Percentiles rank a stretch among this genome's conserved stretches.
Evolutionary conservation across 495 filamentous ascomycete genomes (phyloP).

Genomic region (Aspergillus avenaceus): DNA sequence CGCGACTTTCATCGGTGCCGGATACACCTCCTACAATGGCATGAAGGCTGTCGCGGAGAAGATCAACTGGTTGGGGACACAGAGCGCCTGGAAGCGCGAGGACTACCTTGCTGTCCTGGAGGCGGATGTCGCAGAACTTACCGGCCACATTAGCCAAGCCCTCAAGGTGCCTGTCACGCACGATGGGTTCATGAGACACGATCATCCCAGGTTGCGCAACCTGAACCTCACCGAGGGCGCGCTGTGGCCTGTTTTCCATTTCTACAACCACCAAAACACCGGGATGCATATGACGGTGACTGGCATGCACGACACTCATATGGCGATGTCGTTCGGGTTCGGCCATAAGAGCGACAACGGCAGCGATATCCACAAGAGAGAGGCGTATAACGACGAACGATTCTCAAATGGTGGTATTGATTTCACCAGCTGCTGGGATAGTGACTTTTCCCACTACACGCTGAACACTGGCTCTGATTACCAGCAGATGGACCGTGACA

Average conservation of each 20-base stretch:
- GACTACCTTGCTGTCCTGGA: not conserved
- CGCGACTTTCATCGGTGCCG: not conserved
- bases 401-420: constrained; percentile 3
- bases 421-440: constrained; percentile 1
- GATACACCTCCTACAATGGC: too few relatives aligned
- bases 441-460: not conserved
- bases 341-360: not conserved
- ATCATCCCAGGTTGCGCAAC: not conserved
- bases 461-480: constrained; percentile 2
- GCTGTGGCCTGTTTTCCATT: constrained; percentile 1
- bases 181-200: not conserved
- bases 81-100: constrained; percentile 4
- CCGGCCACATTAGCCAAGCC: not conserved
- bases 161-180: not conserved
- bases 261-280: constrained; percentile 1
- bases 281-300: not conserved
- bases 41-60: too few relatives aligned
- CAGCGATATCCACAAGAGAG: not conserved
- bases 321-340: not conserved
- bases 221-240: not conserved
- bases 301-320: not conserved
- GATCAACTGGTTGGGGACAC: too few relatives aligned
- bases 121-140: not conserved
- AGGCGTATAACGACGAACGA: not conserved
- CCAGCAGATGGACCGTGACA: constrained; percentile 1